Evolutionary conservation across 2,329 filamentous ascomycete species (phyloP).

Genomic region (Cryoendolithus antarcticus): DNA sequence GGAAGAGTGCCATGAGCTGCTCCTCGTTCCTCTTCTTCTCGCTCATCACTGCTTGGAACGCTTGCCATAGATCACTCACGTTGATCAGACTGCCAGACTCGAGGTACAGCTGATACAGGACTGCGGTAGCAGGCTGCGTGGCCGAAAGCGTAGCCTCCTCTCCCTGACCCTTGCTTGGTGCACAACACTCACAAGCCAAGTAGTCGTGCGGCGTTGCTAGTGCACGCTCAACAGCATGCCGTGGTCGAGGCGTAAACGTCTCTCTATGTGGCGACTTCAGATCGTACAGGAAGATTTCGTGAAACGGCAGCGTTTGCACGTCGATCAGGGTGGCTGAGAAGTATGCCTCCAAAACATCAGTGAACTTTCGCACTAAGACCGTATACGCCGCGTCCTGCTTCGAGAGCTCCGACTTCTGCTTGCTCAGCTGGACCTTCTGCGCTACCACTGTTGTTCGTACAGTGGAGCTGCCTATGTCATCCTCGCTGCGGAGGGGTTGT

Average conservation of each 20-base stretch:
- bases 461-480: conserved; percentile 57
- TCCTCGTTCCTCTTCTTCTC: conserved; percentile 28
- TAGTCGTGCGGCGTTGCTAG: conserved; percentile 65
- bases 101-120: conserved; percentile 67
- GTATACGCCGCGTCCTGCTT: conserved; percentile 61
- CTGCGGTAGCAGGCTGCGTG: conserved; percentile 56
- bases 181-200: conserved; percentile 59
- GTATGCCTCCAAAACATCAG: conserved; percentile 37
- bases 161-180: conserved; percentile 24
- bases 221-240: conserved; percentile 57
- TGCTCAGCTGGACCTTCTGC: conserved; percentile 69
- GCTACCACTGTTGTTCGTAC: conserved; percentile 67
- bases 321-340: conserved; percentile 35
- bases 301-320: conserved; percentile 44
- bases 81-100: conserved; percentile 70
- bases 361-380: conserved; percentile 46
- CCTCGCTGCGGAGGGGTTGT: conserved; percentile 54
- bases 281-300: conserved; percentile 68
- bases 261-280: conserved; percentile 56
- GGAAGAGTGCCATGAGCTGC: conserved; percentile 55
- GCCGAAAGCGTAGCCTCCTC: conserved; percentile 39
- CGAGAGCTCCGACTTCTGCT: conserved; percentile 58
- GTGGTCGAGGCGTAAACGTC: conserved; percentile 63
- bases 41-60: conserved; percentile 55
- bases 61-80: conserved; percentile 65